phyloP scores from a whole-genome alignment of 2,329 filamentous ascomycete genomes.

The Pyricularia pennisetigena region DNA sequence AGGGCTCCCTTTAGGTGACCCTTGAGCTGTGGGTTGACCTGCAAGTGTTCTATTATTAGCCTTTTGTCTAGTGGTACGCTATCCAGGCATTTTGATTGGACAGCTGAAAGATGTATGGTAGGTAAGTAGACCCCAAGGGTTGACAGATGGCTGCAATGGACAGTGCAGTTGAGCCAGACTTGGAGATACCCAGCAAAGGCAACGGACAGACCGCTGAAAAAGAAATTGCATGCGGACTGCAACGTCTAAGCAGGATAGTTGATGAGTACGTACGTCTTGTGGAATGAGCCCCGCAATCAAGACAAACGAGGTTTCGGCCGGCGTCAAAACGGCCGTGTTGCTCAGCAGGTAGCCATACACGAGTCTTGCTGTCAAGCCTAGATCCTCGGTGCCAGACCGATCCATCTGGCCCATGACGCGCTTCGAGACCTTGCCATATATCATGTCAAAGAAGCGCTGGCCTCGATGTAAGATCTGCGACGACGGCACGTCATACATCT shows the following conservation, averaged over 20 bases:
- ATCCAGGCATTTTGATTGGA: not conserved
- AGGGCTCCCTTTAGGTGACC: slow-evolving; percentile 40
- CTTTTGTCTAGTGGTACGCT: not conserved
- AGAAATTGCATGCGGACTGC: not conserved
- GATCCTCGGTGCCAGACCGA: slow-evolving; percentile 36
- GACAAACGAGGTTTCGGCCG: slow-evolving; percentile 39
- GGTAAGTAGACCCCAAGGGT: not conserved
- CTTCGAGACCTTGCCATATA: slow-evolving; percentile 39
- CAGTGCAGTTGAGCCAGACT: not conserved
- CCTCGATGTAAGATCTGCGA: slow-evolving; percentile 30
- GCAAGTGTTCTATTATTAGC: slow-evolving; percentile 1
- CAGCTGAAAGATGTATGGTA: not conserved
- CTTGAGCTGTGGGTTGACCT: slow-evolving; percentile 43
- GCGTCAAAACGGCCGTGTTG: slow-evolving; percentile 32
- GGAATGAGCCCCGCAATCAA: slow-evolving; percentile 39
- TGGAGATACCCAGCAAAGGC: not conserved
- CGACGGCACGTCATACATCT: slow-evolving; percentile 26
- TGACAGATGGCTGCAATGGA: not conserved
- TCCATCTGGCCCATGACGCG: slow-evolving; percentile 38
- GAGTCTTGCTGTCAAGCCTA: slow-evolving; percentile 34
- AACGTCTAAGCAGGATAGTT: not conserved
- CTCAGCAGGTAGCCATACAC: slow-evolving; percentile 40
- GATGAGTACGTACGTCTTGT: slow-evolving; percentile 30
- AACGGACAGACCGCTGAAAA: not conserved
- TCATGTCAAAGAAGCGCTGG: slow-evolving; percentile 32